Base-by-base conservation (phyloP, 257 asterid genomes). In the Sherardia arvensis region DNA sequence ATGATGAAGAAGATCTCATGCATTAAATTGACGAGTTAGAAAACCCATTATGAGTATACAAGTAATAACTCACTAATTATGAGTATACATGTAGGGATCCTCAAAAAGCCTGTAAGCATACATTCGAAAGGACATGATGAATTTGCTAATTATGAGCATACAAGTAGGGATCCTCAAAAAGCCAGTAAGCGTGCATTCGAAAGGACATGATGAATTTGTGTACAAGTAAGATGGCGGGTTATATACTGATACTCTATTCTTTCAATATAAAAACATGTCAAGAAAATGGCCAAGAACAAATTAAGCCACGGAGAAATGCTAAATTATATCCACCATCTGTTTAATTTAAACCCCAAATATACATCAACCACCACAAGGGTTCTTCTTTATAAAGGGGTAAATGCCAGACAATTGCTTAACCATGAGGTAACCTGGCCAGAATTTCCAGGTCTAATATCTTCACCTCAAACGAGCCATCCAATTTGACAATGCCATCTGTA, bases 401-500 rank as follows among this genome's bases (percentile, higher is more conserved):
- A 4, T 38, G 17, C 47, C 47, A 38, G 49, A 29, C 7, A 4
- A 28, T 43, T 27, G 28, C 45, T 64, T 64, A 48, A 22, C 60
- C 59, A 64, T 18, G 49, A 26, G 84, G 87, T 59, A 85, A 76
- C 70, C 80, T 87, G 2, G 99, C 97, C 78, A 92, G 67, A 63
- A 77, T 77, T 58, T 66, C 85, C 89, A 89, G 78, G 74, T 85
- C 91, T 59, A 92, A 73, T 67, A 92, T 92, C 68, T 89, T 89
- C n/a, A 89, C 95, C 53, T 92, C 97, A 6, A 84, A 72, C 0
- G 93, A 83, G 53, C 84, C 84, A 38, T 92, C 97, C 54, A 85
- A 78, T 78, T 92, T 92, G 27, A 89, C 94, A 51, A 92, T 92
- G 59, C 99, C 97, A 65, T 89, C 96, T 0, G 87, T 80, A 33